Evolutionary conservation across 176 grass and related monocot genomes (phyloP).

Genomic region (Aegilops bicornis): DNA sequence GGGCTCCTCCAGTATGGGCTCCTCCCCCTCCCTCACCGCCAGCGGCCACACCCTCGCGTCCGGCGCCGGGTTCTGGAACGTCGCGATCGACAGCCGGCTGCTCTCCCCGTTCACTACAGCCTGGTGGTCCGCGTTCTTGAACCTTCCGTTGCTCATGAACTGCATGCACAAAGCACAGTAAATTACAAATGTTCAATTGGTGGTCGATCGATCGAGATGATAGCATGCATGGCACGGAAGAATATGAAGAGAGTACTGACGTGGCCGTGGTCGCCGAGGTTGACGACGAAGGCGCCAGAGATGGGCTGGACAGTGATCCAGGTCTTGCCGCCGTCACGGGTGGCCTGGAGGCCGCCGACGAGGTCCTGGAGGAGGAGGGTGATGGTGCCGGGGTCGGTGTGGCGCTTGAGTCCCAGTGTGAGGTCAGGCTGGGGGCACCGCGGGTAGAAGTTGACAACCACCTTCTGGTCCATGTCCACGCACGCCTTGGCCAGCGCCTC

Average conservation of each 20-base stretch:
- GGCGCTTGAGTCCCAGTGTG: conserved; percentile 85
- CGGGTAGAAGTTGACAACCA: conserved; percentile 97
- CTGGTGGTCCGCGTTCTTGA: conserved; percentile 96
- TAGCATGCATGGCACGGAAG: not conserved
- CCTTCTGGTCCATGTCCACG: conserved; percentile 94
- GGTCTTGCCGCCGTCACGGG: conserved; percentile 66
- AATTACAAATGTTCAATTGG: not conserved
- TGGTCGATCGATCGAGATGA: not conserved
- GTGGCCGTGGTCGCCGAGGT: conserved; percentile 93
- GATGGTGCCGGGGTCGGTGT: conserved; percentile 93
- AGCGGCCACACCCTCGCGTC: conserved; percentile 80
- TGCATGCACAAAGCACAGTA: not conserved
- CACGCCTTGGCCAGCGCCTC: conserved; percentile 63
- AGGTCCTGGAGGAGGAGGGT: conserved; percentile 93
- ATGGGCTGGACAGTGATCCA: conserved; percentile 93
- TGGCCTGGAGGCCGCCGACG: conserved; percentile 94
- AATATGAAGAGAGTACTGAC: conserved; percentile 18
- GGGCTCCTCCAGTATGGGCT: conserved; percentile 63
- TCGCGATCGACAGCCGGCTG: conserved; percentile 73
- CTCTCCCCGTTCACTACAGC: conserved; percentile 82
- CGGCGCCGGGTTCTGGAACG: conserved; percentile 89
- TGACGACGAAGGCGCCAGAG: conserved; percentile 76
- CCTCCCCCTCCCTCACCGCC: conserved; percentile 72
- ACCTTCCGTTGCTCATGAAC: conserved; percentile 87
- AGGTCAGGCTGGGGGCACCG: conserved; percentile 91